These are phyloP conservation scores for Paraphoma sp. DNA, from an alignment of 2,329 filamentous ascomycete species.

Conservation along the genomic window DNA sequence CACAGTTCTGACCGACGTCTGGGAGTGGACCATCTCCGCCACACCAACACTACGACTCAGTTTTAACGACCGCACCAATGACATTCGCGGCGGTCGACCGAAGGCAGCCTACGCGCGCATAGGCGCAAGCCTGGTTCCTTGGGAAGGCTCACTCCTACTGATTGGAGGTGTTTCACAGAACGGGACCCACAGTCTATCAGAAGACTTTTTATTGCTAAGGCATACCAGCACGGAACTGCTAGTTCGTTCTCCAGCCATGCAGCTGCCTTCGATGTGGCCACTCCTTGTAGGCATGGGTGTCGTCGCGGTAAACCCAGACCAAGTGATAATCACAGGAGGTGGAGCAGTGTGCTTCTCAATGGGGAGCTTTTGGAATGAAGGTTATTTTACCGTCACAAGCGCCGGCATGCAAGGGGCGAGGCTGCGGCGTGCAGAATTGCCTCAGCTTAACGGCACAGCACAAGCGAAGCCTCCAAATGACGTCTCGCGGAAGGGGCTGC, in stretches of 20 bases:
- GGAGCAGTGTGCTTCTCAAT: conserved; percentile 91
- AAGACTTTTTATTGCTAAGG: conserved; percentile 38
- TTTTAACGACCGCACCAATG: conserved; percentile 39
- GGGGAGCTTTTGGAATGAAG: conserved; percentile 79
- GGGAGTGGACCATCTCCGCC: conserved; percentile 65
- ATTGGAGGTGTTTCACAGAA: conserved; percentile 58
- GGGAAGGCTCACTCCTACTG: conserved; percentile 55
- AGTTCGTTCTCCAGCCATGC: conserved; percentile 26
- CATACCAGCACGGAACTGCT: conserved; percentile 23
- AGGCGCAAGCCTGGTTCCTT: conserved; percentile 59
- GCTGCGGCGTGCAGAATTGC: conserved; percentile 22
- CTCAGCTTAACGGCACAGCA: conserved; percentile 17
- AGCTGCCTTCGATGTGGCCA: conserved; percentile 58
- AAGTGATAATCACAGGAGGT: conserved; percentile 73
- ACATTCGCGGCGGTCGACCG: conserved; percentile 18
- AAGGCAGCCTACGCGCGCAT: conserved; percentile 51
- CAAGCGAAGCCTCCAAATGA: conserved; percentile 10
- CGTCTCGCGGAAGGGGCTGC: conserved; percentile 16
- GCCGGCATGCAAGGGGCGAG: conserved; percentile 16
- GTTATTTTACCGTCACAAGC: conserved; percentile 28
- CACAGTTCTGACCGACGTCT: conserved; percentile 66
- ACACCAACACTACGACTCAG: conserved; percentile 34
- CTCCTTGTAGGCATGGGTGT: conserved; percentile 74
- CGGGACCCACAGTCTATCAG: conserved; percentile 29
- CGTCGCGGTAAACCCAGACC: conserved; percentile 53